Conservation (phyloP, 345 rosid genomes). For the Chamaenerion angustifolium region DNA sequence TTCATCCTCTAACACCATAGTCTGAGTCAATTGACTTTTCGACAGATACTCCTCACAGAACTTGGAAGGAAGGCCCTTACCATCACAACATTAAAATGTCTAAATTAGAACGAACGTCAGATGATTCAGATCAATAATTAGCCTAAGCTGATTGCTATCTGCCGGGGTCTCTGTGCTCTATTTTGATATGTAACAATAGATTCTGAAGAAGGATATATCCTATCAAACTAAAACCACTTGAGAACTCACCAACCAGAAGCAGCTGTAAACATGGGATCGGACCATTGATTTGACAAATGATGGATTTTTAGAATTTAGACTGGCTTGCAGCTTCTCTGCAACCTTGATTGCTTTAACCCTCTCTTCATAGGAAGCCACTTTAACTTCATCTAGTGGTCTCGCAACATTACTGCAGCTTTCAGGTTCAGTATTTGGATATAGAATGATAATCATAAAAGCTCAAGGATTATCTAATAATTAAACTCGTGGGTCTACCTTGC, state of each 20-base stretch:
- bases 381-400: too few relatives aligned
- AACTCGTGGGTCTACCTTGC: too few relatives aligned
- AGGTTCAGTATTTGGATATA: too few relatives aligned
- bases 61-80: constrained; percentile 28
- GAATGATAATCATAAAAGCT: too few relatives aligned
- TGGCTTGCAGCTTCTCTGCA: constrained; percentile 31
- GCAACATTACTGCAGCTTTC: too few relatives aligned
- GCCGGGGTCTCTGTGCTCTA: background rate
- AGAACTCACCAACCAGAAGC: constrained; percentile 56
- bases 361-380: constrained; percentile 30
- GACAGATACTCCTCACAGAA: constrained; percentile 29
- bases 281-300: constrained; percentile 54
- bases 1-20: constrained; percentile 20
- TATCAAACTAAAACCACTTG: background rate
- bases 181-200: too few relatives aligned
- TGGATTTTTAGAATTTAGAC: constrained; percentile 26
- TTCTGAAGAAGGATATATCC: background rate
- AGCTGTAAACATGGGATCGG: constrained; percentile 62
- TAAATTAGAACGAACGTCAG: background rate
- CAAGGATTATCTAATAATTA: too few relatives aligned
- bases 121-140: background rate
- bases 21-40: constrained; percentile 10
- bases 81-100: too few relatives aligned
- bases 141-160: constrained; percentile 1
- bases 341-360: constrained; percentile 17